Conservation (phyloP, 2,329 filamentous ascomycete genomes). For the Curvularia spicifera region DNA sequence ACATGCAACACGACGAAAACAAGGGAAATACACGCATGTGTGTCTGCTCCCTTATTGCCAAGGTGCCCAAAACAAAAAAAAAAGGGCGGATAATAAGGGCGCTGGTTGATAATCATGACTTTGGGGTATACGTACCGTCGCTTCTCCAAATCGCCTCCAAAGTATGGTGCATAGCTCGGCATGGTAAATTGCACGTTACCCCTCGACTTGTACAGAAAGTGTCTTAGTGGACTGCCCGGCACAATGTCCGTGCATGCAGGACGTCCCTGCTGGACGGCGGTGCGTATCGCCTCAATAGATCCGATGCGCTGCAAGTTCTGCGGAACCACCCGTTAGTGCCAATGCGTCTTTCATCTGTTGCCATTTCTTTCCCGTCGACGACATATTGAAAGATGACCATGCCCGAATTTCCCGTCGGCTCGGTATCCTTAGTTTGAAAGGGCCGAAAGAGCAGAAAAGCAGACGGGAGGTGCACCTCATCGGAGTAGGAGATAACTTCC, state of each 20-base stretch:
- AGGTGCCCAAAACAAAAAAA: background rate
- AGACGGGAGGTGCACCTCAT: background rate
- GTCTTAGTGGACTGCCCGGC: constrained; percentile 78
- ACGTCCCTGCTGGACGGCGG: constrained; percentile 73
- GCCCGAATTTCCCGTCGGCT: background rate
- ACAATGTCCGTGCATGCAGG: constrained; percentile 76
- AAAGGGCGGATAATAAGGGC: background rate
- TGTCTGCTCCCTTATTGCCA: background rate
- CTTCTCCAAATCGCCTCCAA: constrained; percentile 64
- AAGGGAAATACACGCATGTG: background rate
- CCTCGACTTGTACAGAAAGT: constrained; percentile 95
- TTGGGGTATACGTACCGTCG: constrained; percentile 59
- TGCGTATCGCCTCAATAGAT: constrained; percentile 74
- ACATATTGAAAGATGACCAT: background rate
- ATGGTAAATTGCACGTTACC: constrained; percentile 96
- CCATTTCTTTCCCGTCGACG: background rate
- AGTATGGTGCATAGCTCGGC: constrained; percentile 78
- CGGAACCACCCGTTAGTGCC: constrained; percentile 18
- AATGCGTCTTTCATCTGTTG: background rate
- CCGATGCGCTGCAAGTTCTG: constrained; percentile 69
- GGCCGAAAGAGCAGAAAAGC: background rate
- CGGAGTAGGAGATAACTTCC: background rate
- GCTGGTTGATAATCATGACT: background rate
- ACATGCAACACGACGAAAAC: background rate
- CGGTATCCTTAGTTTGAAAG: background rate